A percentile compares a stretch with the other conserved stretches of the same genome.
These are phyloP conservation scores for Neurospora sp. DNA, from an alignment of 495 filamentous ascomycete species.

Conservation along the genomic window DNA sequence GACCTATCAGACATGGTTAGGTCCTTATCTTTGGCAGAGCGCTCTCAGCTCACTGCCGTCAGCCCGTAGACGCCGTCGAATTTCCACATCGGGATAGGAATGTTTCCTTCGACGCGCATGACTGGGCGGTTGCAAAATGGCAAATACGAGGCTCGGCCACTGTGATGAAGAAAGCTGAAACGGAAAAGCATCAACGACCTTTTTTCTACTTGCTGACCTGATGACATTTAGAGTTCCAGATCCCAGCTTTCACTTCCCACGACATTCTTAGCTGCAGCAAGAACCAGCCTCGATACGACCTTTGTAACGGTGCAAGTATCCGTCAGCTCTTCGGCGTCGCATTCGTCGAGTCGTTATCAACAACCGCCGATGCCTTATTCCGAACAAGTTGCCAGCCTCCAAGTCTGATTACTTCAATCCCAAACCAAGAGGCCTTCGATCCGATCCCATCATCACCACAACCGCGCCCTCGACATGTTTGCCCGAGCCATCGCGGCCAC, in stretches of 20 bases:
- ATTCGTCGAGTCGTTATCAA: not conserved
- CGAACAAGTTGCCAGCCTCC: not conserved
- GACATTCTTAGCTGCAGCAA: not conserved
- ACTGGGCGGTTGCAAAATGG: not conserved
- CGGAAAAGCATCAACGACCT: not conserved
- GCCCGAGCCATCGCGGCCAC: constrained; percentile 2
- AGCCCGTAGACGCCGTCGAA: not conserved
- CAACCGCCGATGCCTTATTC: not conserved
- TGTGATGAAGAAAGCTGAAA: not conserved
- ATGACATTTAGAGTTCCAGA: not conserved
- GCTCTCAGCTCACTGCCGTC: not conserved
- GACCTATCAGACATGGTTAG: not conserved
- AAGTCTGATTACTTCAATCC: not conserved
- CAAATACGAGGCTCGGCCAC: not conserved
- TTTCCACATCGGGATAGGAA: not conserved
- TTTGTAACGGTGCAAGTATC: not conserved
- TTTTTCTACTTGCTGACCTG: not conserved
- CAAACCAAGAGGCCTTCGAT: not conserved
- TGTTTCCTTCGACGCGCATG: not conserved
- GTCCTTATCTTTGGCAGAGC: not conserved
- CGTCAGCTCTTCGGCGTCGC: not conserved
- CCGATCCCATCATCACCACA: not conserved
- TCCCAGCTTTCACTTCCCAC: not conserved
- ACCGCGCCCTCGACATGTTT: not conserved
- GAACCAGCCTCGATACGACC: not conserved